Evolutionary conservation across 2,329 filamentous ascomycete genomes (phyloP).

Genomic region (Pseudonectria foliicola): DNA sequence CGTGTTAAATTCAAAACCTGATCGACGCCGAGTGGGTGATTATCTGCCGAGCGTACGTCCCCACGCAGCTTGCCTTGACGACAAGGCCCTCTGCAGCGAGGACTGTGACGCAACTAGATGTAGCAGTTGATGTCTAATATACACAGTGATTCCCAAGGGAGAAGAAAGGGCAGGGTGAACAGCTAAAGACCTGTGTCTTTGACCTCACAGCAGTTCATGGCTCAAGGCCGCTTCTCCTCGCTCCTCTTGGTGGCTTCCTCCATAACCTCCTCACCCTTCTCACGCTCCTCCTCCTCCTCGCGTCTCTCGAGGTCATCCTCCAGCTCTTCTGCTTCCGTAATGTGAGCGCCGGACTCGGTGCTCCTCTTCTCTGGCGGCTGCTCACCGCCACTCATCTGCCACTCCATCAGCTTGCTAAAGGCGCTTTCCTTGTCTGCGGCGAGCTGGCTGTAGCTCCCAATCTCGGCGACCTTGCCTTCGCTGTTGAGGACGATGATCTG

Average conservation of each 20-base stretch:
- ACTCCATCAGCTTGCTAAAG: constrained; percentile 96
- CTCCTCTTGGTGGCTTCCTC: constrained; percentile 4
- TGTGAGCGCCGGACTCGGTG: constrained; percentile 29
- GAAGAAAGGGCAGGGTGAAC: too few species aligned
- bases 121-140: constrained; percentile 20
- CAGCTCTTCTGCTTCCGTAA: constrained; percentile 46
- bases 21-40: constrained; percentile 16
- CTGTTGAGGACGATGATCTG: constrained; percentile 85
- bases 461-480: constrained; percentile 85
- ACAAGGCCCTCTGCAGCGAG: constrained; percentile 12
- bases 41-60: constrained; percentile 21
- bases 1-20: constrained; percentile 4
- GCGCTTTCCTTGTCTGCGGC: constrained; percentile 68
- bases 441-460: constrained; percentile 74
- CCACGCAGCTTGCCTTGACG: constrained; percentile 10
- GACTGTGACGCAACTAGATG: constrained; percentile 16
- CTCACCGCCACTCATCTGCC: constrained; percentile 90
- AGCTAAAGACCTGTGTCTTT: constrained; percentile 13
- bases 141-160: constrained; percentile 19
- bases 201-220: background rate
- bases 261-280: constrained; percentile 25
- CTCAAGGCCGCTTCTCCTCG: constrained; percentile 12
- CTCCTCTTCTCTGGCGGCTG: constrained; percentile 35
- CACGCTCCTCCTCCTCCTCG: constrained; percentile 27
- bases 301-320: constrained; percentile 40